Conservation (phyloP, 495 filamentous ascomycete genomes). For the Daldinia concentrica region DNA sequence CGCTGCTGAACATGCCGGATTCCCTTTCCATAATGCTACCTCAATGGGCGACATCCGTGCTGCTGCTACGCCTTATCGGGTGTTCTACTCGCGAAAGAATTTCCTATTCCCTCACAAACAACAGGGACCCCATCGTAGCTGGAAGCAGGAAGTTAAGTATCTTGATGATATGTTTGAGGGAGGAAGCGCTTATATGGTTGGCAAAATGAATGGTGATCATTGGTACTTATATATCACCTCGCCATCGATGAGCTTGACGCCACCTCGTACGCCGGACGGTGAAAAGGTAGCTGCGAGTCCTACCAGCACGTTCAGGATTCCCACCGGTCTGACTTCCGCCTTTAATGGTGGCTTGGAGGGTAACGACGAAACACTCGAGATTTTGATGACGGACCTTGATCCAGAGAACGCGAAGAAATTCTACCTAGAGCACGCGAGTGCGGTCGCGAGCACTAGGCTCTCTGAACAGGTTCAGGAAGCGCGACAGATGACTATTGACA, state of each 20-base stretch:
- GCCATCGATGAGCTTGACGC: constrained; percentile 81
- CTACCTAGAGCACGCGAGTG: constrained; percentile 91
- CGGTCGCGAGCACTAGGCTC: constrained; percentile 82
- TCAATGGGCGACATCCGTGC: constrained; percentile 66
- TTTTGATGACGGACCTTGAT: constrained; percentile 98
- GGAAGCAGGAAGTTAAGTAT: constrained; percentile 92
- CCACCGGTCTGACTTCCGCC: constrained; percentile 74
- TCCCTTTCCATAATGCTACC: constrained; percentile 67
- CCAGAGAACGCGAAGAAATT: constrained; percentile 94
- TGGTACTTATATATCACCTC: constrained; percentile 98
- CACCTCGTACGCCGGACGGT: constrained; percentile 76
- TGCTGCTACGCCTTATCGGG: constrained; percentile 87
- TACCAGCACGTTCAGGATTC: constrained; percentile 51
- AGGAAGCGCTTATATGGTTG: constrained; percentile 99
- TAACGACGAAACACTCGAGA: constrained; percentile 92
- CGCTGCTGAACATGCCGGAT: constrained; percentile 85
- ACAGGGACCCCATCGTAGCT: constrained; percentile 93
- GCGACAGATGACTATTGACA: constrained; percentile 60
- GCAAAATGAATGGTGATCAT: constrained; percentile 99
- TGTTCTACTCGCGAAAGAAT: constrained; percentile 99
- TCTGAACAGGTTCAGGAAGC: constrained; percentile 68
- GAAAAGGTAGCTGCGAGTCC: constrained; percentile 49
- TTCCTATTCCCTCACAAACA: constrained; percentile 97
- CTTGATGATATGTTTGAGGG: constrained; percentile 89
- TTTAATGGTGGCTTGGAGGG: constrained; percentile 54